Conservation (phyloP, 768 basidiomycete genomes). For the Antrodiella citrinella region DNA sequence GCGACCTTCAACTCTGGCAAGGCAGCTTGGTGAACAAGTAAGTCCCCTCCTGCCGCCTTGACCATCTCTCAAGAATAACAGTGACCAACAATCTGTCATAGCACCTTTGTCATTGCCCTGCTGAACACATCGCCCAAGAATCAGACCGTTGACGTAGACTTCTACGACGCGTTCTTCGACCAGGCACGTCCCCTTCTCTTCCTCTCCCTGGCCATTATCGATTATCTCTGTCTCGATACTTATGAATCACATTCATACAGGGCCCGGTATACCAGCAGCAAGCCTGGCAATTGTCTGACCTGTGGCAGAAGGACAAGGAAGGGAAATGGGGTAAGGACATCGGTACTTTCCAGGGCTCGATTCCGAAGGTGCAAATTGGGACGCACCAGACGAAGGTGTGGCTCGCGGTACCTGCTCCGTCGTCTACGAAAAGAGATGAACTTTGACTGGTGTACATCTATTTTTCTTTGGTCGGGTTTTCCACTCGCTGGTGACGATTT, state of each 20-base stretch:
- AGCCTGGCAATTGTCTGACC: constrained; percentile 23
- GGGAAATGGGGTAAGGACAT: constrained; percentile 21
- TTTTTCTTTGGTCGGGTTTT: too few species aligned
- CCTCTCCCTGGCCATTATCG: neutral
- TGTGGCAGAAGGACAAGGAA: constrained; percentile 25
- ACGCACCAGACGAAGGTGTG: constrained; percentile 25
- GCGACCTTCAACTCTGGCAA: constrained; percentile 26
- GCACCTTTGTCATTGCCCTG: constrained; percentile 26
- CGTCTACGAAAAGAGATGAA: neutral
- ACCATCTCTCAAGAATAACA: neutral
- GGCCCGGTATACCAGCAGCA: constrained; percentile 16
- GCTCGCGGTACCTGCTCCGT: constrained; percentile 16
- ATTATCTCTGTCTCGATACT: constrained; percentile 3
- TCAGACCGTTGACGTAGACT: constrained; percentile 21
- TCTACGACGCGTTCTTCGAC: constrained; percentile 28
- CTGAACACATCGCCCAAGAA: constrained; percentile 25
- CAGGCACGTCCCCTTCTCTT: constrained; percentile 14
- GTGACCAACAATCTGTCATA: neutral
- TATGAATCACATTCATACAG: constrained; percentile 3
- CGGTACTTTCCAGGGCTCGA: constrained; percentile 16
- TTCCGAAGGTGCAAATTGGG: constrained; percentile 18
- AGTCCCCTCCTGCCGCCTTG: constrained; percentile 1
- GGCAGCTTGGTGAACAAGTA: constrained; percentile 26
- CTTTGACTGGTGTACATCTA: too few species aligned
- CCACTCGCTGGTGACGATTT: neutral